Evolutionary conservation across 768 basidiomycete genomes (phyloP).

Genomic region (Rhodocollybia butyracea): DNA sequence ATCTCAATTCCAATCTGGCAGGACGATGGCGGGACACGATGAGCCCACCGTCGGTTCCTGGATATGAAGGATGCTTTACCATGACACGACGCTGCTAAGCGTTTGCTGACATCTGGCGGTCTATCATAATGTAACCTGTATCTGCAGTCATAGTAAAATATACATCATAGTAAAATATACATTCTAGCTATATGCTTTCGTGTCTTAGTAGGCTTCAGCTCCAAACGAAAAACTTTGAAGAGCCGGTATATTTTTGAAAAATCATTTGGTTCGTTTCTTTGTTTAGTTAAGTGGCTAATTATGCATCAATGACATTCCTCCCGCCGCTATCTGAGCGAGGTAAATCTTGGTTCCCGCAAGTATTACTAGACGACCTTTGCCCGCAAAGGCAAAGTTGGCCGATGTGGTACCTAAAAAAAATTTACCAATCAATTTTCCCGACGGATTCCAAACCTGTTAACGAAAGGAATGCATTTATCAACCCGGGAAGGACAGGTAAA

Average conservation of each 20-base stretch:
- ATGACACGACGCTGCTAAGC: conserved; percentile 64
- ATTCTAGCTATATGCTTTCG: no score
- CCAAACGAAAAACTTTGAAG: no score
- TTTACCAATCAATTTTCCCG: conserved; percentile 3
- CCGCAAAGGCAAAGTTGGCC: conserved; percentile 14
- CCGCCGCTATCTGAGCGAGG: conserved; percentile 17
- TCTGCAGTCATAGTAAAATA: no score
- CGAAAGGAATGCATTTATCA: not conserved
- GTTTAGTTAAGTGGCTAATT: not conserved
- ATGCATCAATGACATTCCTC: conserved; percentile 1
- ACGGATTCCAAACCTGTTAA: conserved; percentile 2
- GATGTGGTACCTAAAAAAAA: conserved; percentile 4
- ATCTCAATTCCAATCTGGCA: conserved; percentile 63
- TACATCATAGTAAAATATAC: no score
- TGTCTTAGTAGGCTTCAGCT: no score
- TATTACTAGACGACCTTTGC: conserved; percentile 16
- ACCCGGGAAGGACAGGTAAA: not conserved
- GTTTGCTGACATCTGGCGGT: no score
- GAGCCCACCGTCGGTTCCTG: conserved; percentile 54
- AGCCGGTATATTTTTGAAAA: no score
- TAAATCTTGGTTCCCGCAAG: conserved; percentile 20
- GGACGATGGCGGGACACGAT: conserved; percentile 88
- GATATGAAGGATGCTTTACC: conserved; percentile 86
- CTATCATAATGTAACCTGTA: no score
- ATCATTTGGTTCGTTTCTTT: no score